Base-by-base conservation (phyloP, 495 filamentous ascomycete genomes). In the Aspergillus kassunensis region DNA sequence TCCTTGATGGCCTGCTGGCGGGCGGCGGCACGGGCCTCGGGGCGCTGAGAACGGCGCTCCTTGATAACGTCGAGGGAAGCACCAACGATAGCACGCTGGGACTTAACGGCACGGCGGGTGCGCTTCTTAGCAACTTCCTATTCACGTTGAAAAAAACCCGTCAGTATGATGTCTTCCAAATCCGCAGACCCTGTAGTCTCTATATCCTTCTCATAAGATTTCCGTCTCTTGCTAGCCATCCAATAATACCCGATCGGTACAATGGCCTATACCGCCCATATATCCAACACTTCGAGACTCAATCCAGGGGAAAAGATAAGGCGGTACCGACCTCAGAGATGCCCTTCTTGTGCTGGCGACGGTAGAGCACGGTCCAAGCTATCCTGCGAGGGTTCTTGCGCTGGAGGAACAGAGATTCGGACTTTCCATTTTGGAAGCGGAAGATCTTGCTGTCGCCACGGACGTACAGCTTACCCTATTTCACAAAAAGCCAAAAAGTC, bases 401-500 rank as follows among this genome's bases (percentile, higher is more conserved):
- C 82, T 99, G 93, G 58, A 97, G 90, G 85, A 97, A 97, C 61
- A 99, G 88, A 58, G 89, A 95, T 78, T 99, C 95, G 81, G 91
- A 91, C 81, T 99, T 99, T 82, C 93, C 91, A 76, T 95, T 97
- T 77, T 95, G 89, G 87, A 99, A 99, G 67, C 93, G 90, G 85
- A 99, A 99, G 83, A 97, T 85, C 83, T 97, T 99, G 90, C 89
- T 96, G 83, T 99, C 93, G 69, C 91, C 90, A 78, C 93, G 89
- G 81, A 99, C 79, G 80, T 89, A 99, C 77, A 99, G 86, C 80
- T 97, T 97, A 79, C 91, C 91, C 91, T 97, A 55, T 58, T 67
- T 57, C 29, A 56, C 44, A n/a, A n/a, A n/a, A n/a, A n/a, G n/a
- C n/a, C 29, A 54, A 60, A 69, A 69, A 60, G 64, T 46, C 37